Base-by-base conservation (phyloP, 2,329 filamentous ascomycete species). In the Gaeumannomyces sp. region DNA sequence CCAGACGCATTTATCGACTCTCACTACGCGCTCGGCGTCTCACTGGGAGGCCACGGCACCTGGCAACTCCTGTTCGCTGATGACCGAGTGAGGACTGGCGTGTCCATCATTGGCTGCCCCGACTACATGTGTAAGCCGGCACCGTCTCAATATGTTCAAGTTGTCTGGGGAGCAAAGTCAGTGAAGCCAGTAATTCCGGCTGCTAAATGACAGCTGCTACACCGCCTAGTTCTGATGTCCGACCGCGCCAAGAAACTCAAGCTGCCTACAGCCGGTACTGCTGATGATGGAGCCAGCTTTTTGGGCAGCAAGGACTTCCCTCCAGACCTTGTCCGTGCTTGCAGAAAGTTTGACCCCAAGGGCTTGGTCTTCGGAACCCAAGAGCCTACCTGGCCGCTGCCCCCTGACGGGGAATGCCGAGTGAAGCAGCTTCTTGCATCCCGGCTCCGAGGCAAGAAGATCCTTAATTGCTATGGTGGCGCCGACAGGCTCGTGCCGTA, bases 51-150 rank as follows among this genome's bases (percentile, higher is more conserved):
- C 0, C 95, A 98, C 75, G 87, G 90, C 16, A 88, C 89, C 1
- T 98, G 94, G 93, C 90, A 96, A 73, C 83, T 87, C 33, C 77
- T 97, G 66, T 84, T 97, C 60, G 84, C 86, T 53, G 93, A 98
- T 66, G 85, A 88, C 25, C 84, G 93, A 68, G 84, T 98, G 64
- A 88, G 83, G n/a, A 88, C 90, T 0, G 93, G 85, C 1, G 87
- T 96, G 10, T 82, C 91, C 3, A 83, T 97, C 29, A 91, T 98
- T 64, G 95, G 94, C 1, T 97, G 93, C 75, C 92, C 93, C 0
- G 94, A 99, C 76, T 97, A 91, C 71, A 85, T 88, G 68, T 81
- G 90, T 86, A 70, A 78, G 74, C 79, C 5, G 31, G 14, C 53
- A 16, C n/a, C n/a, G 35, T 57, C n/a, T 29, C 11, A n/a, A 3